phyloP scores from a whole-genome alignment of 805 yeast species.

The Limtongozyma cylindracea region DNA sequence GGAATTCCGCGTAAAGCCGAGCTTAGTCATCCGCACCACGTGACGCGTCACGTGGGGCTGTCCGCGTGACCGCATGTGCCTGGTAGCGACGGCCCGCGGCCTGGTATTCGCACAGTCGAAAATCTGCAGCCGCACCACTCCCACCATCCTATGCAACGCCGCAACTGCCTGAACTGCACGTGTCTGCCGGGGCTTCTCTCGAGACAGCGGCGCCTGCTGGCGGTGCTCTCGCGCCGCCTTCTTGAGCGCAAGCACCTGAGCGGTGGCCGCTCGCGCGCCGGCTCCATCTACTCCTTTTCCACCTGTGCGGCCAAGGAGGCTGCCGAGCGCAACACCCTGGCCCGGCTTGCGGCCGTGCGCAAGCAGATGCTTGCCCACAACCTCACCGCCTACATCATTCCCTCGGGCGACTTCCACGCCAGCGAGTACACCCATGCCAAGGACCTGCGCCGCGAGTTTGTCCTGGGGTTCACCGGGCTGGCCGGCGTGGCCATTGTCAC shows the following conservation, averaged over 20 bases:
- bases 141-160: too few relatives aligned
- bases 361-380: constrained; percentile 4
- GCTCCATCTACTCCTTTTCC: constrained; percentile 1
- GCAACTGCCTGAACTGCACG: constrained; percentile 49
- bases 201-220: constrained; percentile 33
- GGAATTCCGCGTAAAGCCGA: too few relatives aligned
- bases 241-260: constrained; percentile 1
- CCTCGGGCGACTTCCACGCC: constrained; percentile 86
- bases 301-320: constrained; percentile 10
- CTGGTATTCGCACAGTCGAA: too few relatives aligned
- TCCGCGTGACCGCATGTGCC: too few relatives aligned
- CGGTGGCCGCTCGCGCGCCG: background rate
- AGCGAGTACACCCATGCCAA: constrained; percentile 67
- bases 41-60: too few relatives aligned
- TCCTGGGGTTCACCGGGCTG: constrained; percentile 78
- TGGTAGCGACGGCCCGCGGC: too few relatives aligned
- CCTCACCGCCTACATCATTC: constrained; percentile 51
- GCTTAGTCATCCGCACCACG: too few relatives aligned
- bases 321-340: constrained; percentile 23
- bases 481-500: constrained; percentile 86
- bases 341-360: constrained; percentile 9
- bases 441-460: constrained; percentile 65
- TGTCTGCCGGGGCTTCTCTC: constrained; percentile 67
- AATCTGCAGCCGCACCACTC: too few relatives aligned
- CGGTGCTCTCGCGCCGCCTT: constrained; percentile 16